Evolutionary conservation across 2,329 filamentous ascomycete species (phyloP).

Genomic region (Mycogone perniciosa): DNA sequence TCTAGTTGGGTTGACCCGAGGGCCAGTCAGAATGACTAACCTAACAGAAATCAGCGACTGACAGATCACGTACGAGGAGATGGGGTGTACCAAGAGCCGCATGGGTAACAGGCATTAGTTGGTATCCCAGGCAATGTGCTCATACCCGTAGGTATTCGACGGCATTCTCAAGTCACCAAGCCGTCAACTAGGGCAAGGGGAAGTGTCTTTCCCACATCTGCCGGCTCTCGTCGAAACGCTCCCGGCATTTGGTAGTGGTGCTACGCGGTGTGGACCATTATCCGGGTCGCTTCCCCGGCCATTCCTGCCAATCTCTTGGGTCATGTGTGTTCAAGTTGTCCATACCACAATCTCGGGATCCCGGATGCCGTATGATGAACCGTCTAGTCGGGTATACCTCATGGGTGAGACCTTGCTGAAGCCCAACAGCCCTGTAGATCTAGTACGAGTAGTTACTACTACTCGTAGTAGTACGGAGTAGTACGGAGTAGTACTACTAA

Average conservation of each 20-base stretch:
- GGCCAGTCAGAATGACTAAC: conserved; percentile 2
- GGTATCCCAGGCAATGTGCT: no score
- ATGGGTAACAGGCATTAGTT: background rate
- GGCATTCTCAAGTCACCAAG: conserved; percentile 3
- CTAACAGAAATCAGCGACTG: conserved; percentile 8
- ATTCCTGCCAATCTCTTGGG: conserved; percentile 10
- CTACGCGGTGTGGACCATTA: conserved; percentile 7
- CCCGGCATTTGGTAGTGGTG: conserved; percentile 1
- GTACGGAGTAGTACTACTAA: no score
- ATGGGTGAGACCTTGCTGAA: conserved; percentile 9
- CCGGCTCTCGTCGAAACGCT: background rate
- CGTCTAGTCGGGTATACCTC: conserved; percentile 20
- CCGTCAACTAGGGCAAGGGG: background rate
- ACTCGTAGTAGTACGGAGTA: no score
- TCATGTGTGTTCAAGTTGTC: conserved; percentile 20
- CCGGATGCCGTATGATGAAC: conserved; percentile 20
- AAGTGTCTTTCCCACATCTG: background rate
- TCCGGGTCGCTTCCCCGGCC: conserved; percentile 17
- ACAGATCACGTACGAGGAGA: conserved; percentile 12
- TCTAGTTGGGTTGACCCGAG: conserved; percentile 6
- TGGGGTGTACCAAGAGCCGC: conserved; percentile 11
- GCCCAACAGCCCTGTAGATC: conserved; percentile 1
- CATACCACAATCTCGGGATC: conserved; percentile 2
- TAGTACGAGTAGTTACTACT: background rate
- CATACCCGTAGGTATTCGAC: conserved; percentile 9